Evolutionary conservation across 1,284 basidiomycete genomes (phyloP).

Genomic region (Fomitopsis pinicola): DNA sequence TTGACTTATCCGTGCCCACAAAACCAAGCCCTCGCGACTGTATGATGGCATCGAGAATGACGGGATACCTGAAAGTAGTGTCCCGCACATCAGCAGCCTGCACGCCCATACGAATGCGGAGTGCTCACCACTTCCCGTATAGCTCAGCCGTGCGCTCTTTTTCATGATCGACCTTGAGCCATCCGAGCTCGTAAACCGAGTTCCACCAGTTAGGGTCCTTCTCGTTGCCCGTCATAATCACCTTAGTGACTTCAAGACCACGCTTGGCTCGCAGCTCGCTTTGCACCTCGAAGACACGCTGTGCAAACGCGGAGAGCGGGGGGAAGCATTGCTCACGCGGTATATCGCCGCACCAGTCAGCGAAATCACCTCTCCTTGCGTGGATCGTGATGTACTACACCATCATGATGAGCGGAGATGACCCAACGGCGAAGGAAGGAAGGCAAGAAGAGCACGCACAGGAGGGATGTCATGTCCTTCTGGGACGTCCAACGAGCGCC

Average conservation of each 20-base stretch:
- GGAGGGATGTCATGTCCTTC: slow-evolving; percentile 21
- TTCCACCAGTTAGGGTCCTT: slow-evolving; percentile 59
- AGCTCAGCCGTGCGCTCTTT: slow-evolving; percentile 38
- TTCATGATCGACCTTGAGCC: slow-evolving; percentile 51
- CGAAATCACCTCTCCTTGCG: slow-evolving; percentile 45
- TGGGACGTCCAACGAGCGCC: slow-evolving; percentile 19
- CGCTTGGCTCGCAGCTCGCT: slow-evolving; percentile 36
- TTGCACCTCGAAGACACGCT: slow-evolving; percentile 35
- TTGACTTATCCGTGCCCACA: slow-evolving; percentile 62
- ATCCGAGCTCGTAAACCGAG: slow-evolving; percentile 50
- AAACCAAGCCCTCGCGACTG: slow-evolving; percentile 60
- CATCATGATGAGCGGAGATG: background rate
- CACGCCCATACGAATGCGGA: background rate
- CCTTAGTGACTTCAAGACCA: slow-evolving; percentile 37
- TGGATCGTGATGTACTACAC: slow-evolving; percentile 42
- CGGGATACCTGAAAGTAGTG: slow-evolving; percentile 46
- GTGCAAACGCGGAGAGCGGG: slow-evolving; percentile 34
- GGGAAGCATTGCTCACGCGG: slow-evolving; percentile 36
- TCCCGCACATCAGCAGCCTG: background rate
- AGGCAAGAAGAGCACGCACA: slow-evolving; percentile 6
- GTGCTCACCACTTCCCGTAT: slow-evolving; percentile 49
- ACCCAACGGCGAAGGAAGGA: background rate
- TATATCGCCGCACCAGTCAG: slow-evolving; percentile 26
- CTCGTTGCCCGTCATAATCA: slow-evolving; percentile 72
- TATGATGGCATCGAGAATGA: slow-evolving; percentile 63